Percentiles rank a stretch among this genome's conserved stretches.
These are phyloP conservation scores for Alloascoidea hylecoeti DNA, from an alignment of 805 yeast genomes.

Conservation along the genomic window DNA sequence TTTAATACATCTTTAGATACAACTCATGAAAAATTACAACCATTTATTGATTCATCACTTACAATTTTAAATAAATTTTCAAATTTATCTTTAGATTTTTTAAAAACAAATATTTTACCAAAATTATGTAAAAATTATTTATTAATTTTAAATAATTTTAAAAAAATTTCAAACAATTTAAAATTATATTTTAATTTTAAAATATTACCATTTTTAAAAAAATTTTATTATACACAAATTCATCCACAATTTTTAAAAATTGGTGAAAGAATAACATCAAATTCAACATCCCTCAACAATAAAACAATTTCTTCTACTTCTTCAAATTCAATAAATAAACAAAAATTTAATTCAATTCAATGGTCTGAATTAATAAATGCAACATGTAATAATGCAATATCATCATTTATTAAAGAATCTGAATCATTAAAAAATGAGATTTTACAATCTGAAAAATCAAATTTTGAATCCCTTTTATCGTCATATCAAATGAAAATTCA, in stretches of 20 bases:
- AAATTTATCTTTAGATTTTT: too few relatives aligned
- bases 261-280: slow-evolving; percentile 8
- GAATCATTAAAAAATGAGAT: slow-evolving; percentile 9
- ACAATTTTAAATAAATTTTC: too few relatives aligned
- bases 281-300: background rate
- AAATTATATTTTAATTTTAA: slow-evolving; percentile 3
- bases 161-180: background rate
- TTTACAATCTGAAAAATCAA: slow-evolving; percentile 8
- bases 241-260: slow-evolving; percentile 14
- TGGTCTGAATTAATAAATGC: slow-evolving; percentile 12
- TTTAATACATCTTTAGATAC: background rate
- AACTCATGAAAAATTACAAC: background rate
- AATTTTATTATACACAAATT: slow-evolving; percentile 9
- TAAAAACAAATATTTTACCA: background rate
- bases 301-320: background rate
- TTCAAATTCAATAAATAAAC: background rate
- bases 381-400: slow-evolving; percentile 11
- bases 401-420: slow-evolving; percentile 11
- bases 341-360: background rate
- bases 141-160: background rate
- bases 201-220: slow-evolving; percentile 7
- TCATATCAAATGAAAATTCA: background rate
- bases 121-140: background rate
- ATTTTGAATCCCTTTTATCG: slow-evolving; percentile 5
- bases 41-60: too few relatives aligned